A percentile compares a stretch with the other conserved stretches of the same genome.
Conservation (phyloP, 164 flowering plant genomes). For the Magnolia changhungtana region DNA sequence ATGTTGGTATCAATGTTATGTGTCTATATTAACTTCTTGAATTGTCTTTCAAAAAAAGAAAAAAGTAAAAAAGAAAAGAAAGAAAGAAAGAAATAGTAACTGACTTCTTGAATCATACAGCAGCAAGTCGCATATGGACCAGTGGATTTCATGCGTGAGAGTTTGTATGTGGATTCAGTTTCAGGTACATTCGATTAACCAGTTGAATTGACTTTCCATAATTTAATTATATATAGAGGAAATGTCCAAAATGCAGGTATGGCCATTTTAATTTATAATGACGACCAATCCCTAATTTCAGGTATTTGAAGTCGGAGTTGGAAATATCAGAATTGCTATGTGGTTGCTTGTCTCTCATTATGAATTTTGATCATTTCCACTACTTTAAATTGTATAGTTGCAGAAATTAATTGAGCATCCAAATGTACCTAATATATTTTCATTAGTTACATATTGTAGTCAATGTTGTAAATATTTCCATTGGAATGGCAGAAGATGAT, state of each 20-base stretch:
- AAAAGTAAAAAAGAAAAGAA: neutral
- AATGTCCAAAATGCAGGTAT: too few relatives aligned
- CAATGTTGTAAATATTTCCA: too few relatives aligned
- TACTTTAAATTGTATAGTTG: neutral
- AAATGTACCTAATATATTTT: neutral
- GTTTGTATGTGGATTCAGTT: neutral
- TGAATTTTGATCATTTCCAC: neutral
- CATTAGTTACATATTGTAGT: neutral
- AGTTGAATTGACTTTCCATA: too few relatives aligned
- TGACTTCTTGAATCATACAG: neutral
- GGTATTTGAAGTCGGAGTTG: neutral
- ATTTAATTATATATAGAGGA: too few relatives aligned
- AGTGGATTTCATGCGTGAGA: neutral
- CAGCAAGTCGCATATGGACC: neutral
- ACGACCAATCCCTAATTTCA: neutral
- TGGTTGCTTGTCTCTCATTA: neutral
- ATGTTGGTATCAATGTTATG: neutral
- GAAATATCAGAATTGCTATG: neutral
- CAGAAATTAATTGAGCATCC: neutral
- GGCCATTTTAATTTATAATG: too few relatives aligned
- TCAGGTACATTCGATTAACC: constrained; percentile 1
- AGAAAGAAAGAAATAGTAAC: neutral
- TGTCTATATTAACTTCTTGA: neutral
- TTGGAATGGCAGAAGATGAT: constrained; percentile 14
- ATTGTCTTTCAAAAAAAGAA: too few relatives aligned